Conservation (phyloP, 345 rosid species). For the Cardamine resedifolia region DNA sequence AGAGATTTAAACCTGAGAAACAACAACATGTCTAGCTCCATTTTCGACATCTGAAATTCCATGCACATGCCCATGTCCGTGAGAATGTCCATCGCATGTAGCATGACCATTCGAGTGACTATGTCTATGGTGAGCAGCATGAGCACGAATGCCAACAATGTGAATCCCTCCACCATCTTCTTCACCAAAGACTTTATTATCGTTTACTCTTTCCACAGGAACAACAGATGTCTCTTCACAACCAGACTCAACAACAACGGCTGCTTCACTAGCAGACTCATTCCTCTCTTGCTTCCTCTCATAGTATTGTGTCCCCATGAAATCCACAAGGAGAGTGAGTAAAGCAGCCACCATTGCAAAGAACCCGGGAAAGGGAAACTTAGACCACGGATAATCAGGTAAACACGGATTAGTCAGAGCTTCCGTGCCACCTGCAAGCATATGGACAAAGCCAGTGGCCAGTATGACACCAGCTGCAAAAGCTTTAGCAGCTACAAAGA, state of each 20-base stretch:
- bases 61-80: constrained; percentile 23
- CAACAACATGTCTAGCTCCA: constrained; percentile 78
- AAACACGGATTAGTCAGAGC: constrained; percentile 67
- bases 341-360: constrained; percentile 85
- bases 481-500: constrained; percentile 82
- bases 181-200: constrained; percentile 71
- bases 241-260: constrained; percentile 37
- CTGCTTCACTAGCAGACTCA: constrained; percentile 37
- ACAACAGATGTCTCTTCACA: constrained; percentile 44
- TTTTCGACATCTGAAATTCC: constrained; percentile 49
- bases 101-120: constrained; percentile 65
- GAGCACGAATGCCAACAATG: constrained; percentile 92
- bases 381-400: constrained; percentile 72
- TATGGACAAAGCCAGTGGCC: constrained; percentile 94
- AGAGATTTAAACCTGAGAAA: constrained; percentile 64
- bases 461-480: constrained; percentile 94
- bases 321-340: constrained; percentile 77
- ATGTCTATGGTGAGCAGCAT: constrained; percentile 86
- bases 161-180: constrained; percentile 89
- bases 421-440: constrained; percentile 64
- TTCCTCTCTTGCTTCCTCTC: constrained; percentile 71
- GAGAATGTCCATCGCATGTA: constrained; percentile 57
- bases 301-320: constrained; percentile 87
- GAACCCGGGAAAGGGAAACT: constrained; percentile 87
- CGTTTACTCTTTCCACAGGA: constrained; percentile 32